Evolutionary conservation across 495 filamentous ascomycete species (phyloP).

Genomic region (Rhypophila decipiens): DNA sequence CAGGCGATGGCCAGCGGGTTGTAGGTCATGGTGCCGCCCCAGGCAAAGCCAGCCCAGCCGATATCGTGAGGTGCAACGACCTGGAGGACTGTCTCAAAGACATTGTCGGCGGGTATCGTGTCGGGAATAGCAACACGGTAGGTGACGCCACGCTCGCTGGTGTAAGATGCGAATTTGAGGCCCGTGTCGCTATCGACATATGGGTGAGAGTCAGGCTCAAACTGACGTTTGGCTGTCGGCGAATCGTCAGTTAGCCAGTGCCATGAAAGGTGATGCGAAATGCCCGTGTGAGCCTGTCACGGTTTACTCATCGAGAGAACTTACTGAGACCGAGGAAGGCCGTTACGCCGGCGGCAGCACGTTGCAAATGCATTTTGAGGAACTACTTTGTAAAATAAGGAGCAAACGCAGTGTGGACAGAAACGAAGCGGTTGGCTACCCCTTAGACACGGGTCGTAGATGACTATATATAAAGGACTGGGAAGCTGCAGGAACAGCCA

Average conservation of each 20-base stretch:
- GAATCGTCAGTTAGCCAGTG: no score
- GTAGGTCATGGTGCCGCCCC: constrained; percentile 43
- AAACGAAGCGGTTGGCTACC: background rate
- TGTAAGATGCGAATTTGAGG: constrained; percentile 35
- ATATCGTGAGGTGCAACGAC: constrained; percentile 29
- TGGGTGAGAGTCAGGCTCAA: constrained; percentile 27
- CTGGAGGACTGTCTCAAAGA: constrained; percentile 39
- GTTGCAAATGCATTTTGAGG: constrained; percentile 18
- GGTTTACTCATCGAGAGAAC: background rate
- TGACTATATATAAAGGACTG: constrained; percentile 9
- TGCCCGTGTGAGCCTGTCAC: no score
- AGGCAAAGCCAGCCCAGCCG: constrained; percentile 41
- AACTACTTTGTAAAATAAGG: background rate
- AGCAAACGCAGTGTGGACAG: background rate
- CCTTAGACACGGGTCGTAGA: constrained; percentile 1
- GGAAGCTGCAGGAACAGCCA: background rate
- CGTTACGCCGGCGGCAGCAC: constrained; percentile 9
- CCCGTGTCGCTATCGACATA: constrained; percentile 35
- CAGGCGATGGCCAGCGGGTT: constrained; percentile 40
- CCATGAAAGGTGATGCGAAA: no score
- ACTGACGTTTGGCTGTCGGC: constrained; percentile 21
- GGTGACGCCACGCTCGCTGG: constrained; percentile 26
- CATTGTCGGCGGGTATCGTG: constrained; percentile 20
- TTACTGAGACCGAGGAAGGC: background rate
- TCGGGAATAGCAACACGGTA: constrained; percentile 37